These are phyloP conservation scores for Ophiorrhiza pumila DNA, from an alignment of 257 asterid genomes.

Conservation along the genomic window DNA sequence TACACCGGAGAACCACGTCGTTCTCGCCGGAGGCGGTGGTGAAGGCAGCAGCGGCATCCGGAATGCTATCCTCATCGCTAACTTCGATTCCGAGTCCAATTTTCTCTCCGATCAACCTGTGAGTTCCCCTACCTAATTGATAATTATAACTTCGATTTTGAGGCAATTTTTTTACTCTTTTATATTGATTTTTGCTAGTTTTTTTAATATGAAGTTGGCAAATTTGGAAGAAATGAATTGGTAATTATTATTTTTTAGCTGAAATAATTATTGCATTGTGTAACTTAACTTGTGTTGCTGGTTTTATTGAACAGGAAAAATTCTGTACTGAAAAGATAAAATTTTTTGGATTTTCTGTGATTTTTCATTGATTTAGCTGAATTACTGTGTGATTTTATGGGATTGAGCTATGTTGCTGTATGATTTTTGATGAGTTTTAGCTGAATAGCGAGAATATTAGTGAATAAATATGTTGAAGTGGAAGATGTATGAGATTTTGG, in stretches of 20 bases:
- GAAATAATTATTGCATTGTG: too few species aligned
- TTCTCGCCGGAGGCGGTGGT: slow-evolving; percentile 95
- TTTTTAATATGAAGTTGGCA: not conserved
- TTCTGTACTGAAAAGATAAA: not conserved
- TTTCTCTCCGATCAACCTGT: slow-evolving; percentile 80
- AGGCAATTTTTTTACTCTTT: not conserved
- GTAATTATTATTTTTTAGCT: too few species aligned
- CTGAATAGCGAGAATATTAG: not conserved
- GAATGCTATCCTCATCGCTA: slow-evolving; percentile 63
- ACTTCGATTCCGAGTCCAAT: slow-evolving; percentile 45
- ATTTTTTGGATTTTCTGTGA: not conserved
- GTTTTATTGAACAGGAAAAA: not conserved
- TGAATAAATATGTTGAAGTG: not conserved
- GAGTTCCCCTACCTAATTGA: slow-evolving; percentile 23
- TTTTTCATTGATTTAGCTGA: not conserved
- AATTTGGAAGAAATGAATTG: not conserved
- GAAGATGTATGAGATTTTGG: not conserved
- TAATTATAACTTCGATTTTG: not conserved
- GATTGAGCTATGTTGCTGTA: not conserved
- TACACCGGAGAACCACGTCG: slow-evolving; percentile 36
- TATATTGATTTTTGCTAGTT: not conserved
- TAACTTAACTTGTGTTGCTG: not conserved
- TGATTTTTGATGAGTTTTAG: not conserved
- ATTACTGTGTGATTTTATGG: not conserved
- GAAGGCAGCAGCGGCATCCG: slow-evolving; percentile 89